Base-by-base conservation (phyloP, 2,329 filamentous ascomycete genomes). In the Fusarium austroafricanum region DNA sequence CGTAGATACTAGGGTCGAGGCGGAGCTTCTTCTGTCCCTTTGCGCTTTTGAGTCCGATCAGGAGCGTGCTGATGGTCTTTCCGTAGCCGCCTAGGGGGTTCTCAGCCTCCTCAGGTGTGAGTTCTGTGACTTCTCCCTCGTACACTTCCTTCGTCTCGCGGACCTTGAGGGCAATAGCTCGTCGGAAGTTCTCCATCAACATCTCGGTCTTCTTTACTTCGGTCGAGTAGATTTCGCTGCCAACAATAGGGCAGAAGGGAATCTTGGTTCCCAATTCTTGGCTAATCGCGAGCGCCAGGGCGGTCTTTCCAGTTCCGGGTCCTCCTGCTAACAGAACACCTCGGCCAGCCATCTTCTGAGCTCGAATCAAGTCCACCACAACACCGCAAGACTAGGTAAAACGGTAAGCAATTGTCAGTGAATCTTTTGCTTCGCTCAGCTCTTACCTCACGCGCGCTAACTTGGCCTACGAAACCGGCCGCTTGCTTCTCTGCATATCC, bases 171-270 rank as follows among this genome's bases (percentile, higher is more conserved):
- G 95, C 96, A 79, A 99, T 99, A 61, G 96, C 96, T 77, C 96
- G 87, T 78, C 96, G 89, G 81, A 99, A 99, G 83, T 98, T 98
- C 86, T 99, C 96, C 96, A 98, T 98, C 78, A 99, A 83, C 71
- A 97, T 92, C 81, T 99, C 96, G 49, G 96, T 99, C 89, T 99
- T 99, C 89, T 99, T 99, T 68, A 99, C 94, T 81, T 99, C 96
- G 44, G 95, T 91, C 72, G 93, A 97, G 83, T 97, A 99, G 75
- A 99, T 92, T 81, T 99, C 96, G 84, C 94, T 97, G 73, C 94
- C 96, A 53, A 97, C 96, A 77, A 99, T 98, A 38, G 95, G 94
- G 80, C 96, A 97, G 79, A 99, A 99, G 9, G 96, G 96, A 58
- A 99, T 97, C 84, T 97, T 98, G 49, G 94, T 97, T 72, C 96